These are phyloP conservation scores for Baorangia bicolor DNA, from an alignment of 768 basidiomycete species.

Conservation along the genomic window DNA sequence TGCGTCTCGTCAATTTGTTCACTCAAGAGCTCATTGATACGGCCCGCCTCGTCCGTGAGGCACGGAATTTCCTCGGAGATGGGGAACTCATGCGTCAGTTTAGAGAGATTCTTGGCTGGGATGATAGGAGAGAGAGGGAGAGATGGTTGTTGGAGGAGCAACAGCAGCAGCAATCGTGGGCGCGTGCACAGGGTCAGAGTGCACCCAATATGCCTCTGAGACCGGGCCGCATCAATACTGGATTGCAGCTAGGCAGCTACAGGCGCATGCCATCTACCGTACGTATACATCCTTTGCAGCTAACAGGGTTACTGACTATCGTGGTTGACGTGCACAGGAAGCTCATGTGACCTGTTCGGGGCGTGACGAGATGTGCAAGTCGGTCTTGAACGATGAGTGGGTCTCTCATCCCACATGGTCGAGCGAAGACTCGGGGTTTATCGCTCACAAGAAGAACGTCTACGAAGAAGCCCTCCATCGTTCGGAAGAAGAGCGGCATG, in stretches of 20 bases:
- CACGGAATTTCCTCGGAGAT: constrained; percentile 71
- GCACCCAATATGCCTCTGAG: constrained; percentile 36
- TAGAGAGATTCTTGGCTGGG: constrained; percentile 85
- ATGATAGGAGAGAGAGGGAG: constrained; percentile 67
- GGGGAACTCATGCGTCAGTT: constrained; percentile 80
- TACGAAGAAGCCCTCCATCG: constrained; percentile 97
- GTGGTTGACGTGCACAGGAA: constrained; percentile 51
- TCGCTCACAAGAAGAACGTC: constrained; percentile 89
- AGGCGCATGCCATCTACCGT: constrained; percentile 78
- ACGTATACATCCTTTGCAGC: constrained; percentile 32
- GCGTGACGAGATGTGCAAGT: constrained; percentile 94
- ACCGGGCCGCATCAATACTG: constrained; percentile 65
- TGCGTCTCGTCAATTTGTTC: constrained; percentile 93
- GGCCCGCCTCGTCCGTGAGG: constrained; percentile 77
- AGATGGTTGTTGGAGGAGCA: constrained; percentile 48
- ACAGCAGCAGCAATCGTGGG: constrained; percentile 46
- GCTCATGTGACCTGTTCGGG: constrained; percentile 88
- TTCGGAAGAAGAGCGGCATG: constrained; percentile 96
- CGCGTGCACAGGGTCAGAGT: constrained; percentile 45
- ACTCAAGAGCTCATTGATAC: constrained; percentile 92
- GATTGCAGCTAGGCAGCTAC: constrained; percentile 84
- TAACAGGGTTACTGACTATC: background rate
- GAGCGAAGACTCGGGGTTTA: constrained; percentile 89
- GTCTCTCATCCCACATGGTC: constrained; percentile 96
- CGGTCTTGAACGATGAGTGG: constrained; percentile 98